Conservation (phyloP, 2,329 filamentous ascomycete species). For the Allantophomopsis cytisporea region DNA sequence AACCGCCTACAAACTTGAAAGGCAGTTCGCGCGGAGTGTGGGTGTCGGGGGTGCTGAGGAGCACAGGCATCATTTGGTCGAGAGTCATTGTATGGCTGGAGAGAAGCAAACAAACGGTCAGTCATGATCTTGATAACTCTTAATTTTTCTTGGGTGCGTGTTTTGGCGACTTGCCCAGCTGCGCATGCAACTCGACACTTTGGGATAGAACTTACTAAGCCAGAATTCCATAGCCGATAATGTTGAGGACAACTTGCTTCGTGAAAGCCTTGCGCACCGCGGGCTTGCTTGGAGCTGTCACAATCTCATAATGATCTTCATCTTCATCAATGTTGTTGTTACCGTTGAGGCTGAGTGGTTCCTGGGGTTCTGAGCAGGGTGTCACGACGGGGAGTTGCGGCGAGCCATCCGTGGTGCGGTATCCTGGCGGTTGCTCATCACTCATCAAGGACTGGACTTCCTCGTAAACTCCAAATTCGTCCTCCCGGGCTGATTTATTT, state of each 20-base stretch:
- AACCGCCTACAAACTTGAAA: constrained; percentile 81
- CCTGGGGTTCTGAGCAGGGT: constrained; percentile 20
- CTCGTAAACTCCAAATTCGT: constrained; percentile 12
- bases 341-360: constrained; percentile 19
- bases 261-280: constrained; percentile 57
- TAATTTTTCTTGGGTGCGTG: too few species aligned
- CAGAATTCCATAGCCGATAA: constrained; percentile 80
- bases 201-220: constrained; percentile 62
- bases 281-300: constrained; percentile 18
- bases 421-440: constrained; percentile 52
- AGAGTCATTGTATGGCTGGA: constrained; percentile 89
- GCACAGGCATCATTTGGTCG: constrained; percentile 84
- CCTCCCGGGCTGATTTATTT: constrained; percentile 17
- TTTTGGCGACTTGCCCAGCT: too few species aligned
- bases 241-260: constrained; percentile 72
- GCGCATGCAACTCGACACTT: neutral
- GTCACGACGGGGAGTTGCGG: constrained; percentile 27
- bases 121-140: neutral
- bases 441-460: constrained; percentile 44
- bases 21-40: constrained; percentile 46
- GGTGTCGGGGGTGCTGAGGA: constrained; percentile 48
- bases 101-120: constrained; percentile 9
- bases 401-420: constrained; percentile 46
- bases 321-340: constrained; percentile 1
- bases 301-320: constrained; percentile 8